These are phyloP conservation scores for Casuarina glauca DNA, from an alignment of 306 rosid species.

Conservation along the genomic window DNA sequence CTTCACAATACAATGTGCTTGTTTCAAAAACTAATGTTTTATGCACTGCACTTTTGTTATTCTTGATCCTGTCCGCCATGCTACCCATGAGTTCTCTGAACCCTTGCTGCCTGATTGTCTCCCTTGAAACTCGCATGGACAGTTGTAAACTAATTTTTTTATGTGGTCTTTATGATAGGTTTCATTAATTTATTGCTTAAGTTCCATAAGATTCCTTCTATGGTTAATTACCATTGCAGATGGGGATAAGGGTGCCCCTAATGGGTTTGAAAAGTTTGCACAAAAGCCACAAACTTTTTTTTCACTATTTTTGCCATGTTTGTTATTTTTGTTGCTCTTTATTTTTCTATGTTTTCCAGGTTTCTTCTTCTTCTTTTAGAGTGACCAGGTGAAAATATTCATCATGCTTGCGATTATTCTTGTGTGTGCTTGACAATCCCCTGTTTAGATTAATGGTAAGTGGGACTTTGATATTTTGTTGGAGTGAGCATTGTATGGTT, in stretches of 20 bases:
- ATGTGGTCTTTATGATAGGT: too few relatives aligned
- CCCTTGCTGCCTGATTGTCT: neutral
- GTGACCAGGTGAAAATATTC: neutral
- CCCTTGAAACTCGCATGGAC: neutral
- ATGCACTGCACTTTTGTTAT: neutral
- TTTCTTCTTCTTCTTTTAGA: neutral
- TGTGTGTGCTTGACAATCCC: neutral
- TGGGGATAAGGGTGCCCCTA: too few relatives aligned
- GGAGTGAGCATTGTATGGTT: conserved; percentile 24
- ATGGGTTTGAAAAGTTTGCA: too few relatives aligned
- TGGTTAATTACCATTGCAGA: too few relatives aligned
- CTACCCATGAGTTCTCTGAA: neutral
- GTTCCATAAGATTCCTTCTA: too few relatives aligned
- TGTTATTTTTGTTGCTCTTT: neutral
- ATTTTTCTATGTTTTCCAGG: neutral
- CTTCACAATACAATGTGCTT: too few relatives aligned
- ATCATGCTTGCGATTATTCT: too few relatives aligned
- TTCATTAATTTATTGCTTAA: too few relatives aligned
- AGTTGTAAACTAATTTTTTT: neutral
- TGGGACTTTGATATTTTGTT: conserved; percentile 15
- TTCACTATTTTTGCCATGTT: neutral
- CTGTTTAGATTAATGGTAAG: conserved; percentile 10
- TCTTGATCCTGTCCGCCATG: neutral
- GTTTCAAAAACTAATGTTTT: neutral
- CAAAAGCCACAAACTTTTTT: too few relatives aligned